A percentile compares a stretch with the other conserved stretches of the same genome.
These are phyloP conservation scores for Arthrobotrys megalospora DNA, from an alignment of 2,329 filamentous ascomycete species.

Conservation along the genomic window DNA sequence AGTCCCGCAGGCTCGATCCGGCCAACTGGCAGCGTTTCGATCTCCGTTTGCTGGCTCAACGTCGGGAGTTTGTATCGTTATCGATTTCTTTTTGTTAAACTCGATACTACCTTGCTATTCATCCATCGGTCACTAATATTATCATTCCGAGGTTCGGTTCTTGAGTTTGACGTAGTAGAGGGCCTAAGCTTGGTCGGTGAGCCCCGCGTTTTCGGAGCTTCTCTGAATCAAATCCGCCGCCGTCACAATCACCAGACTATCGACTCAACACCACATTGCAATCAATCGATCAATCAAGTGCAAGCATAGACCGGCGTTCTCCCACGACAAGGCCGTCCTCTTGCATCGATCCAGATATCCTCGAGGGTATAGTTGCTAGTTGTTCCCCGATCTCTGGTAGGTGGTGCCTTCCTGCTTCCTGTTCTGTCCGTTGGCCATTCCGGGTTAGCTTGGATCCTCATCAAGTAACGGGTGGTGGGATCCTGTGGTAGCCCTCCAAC, in stretches of 20 bases:
- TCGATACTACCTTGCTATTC: no score
- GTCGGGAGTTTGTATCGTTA: constrained; percentile 36
- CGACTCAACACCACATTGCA: not conserved
- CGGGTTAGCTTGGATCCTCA: constrained; percentile 53
- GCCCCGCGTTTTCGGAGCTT: constrained; percentile 40
- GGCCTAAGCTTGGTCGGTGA: constrained; percentile 7
- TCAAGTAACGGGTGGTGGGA: constrained; percentile 20
- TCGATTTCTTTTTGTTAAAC: no score
- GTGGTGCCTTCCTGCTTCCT: constrained; percentile 11
- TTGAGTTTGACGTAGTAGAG: not conserved
- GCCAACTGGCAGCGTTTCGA: constrained; percentile 1
- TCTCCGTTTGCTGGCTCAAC: constrained; percentile 26
- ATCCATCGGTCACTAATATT: not conserved
- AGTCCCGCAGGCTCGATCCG: constrained; percentile 18
- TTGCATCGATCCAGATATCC: constrained; percentile 5
- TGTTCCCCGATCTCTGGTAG: constrained; percentile 30
- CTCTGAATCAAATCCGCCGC: not conserved
- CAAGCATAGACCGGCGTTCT: not conserved
- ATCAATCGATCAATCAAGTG: not conserved
- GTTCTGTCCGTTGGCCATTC: constrained; percentile 29
- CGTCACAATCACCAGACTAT: constrained; percentile 1
- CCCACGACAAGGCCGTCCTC: not conserved
- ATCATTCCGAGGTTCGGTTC: not conserved
- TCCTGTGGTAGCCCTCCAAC: constrained; percentile 50
- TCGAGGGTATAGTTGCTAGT: constrained; percentile 29